A percentile compares a stretch with the other conserved stretches of the same genome.
Evolutionary conservation across 1,284 basidiomycete species (phyloP).

Genomic region (Malassezia equina): DNA sequence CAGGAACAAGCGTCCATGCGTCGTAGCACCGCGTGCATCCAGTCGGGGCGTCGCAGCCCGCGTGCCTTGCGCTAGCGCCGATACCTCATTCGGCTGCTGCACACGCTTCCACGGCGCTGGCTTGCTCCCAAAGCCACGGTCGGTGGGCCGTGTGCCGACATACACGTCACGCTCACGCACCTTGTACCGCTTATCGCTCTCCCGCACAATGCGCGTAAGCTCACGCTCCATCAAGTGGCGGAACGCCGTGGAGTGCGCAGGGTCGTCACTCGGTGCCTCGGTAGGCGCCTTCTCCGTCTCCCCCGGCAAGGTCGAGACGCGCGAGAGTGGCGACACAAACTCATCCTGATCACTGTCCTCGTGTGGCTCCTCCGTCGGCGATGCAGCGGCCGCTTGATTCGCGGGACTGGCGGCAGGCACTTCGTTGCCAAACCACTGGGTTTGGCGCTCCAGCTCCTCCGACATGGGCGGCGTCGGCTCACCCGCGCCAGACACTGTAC

Average conservation of each 20-base stretch:
- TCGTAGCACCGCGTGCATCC: constrained; percentile 43
- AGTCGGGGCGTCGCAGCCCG: background rate
- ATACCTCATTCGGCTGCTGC: constrained; percentile 83
- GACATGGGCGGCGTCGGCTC: background rate
- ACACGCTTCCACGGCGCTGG: constrained; percentile 80
- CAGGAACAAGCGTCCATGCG: constrained; percentile 89
- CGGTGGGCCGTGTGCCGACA: constrained; percentile 56
- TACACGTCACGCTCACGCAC: constrained; percentile 40
- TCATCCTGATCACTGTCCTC: background rate
- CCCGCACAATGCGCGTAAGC: constrained; percentile 9
- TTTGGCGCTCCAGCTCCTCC: constrained; percentile 5
- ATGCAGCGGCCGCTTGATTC: background rate
- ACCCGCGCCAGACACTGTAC: background rate
- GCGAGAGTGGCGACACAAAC: background rate
- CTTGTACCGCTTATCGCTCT: constrained; percentile 52
- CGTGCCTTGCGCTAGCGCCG: background rate
- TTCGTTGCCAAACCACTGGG: constrained; percentile 7
- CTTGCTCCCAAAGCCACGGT: constrained; percentile 58
- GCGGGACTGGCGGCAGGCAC: background rate
- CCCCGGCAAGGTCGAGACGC: background rate
- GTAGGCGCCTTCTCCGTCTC: background rate
- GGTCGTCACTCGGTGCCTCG: background rate
- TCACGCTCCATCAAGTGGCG: constrained; percentile 15
- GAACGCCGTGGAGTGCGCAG: constrained; percentile 3
- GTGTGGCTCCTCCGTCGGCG: background rate